Evolutionary conservation across 2,329 filamentous ascomycete species (phyloP).

Genomic region (Neonectria sp.): DNA sequence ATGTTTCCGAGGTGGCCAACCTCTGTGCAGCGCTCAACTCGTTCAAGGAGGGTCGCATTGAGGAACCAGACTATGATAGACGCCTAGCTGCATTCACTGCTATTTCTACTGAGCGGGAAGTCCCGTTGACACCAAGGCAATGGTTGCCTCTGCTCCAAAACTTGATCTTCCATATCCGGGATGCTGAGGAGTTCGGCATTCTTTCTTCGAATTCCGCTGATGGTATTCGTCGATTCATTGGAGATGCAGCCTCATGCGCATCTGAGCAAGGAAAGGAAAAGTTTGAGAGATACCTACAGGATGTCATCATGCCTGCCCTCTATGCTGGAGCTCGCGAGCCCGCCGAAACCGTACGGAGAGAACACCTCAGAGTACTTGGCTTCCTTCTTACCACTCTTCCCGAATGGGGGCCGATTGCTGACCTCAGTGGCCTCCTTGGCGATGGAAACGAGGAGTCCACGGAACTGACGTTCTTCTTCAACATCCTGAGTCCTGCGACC

Average conservation of each 20-base stretch:
- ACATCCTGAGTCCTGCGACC: conserved; percentile 91
- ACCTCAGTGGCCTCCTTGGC: conserved; percentile 79
- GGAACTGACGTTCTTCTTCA: conserved; percentile 87
- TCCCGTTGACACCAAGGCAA: conserved; percentile 76
- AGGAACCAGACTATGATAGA: conserved; percentile 90
- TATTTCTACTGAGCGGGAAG: conserved; percentile 76
- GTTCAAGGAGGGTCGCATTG: conserved; percentile 78
- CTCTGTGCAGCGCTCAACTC: conserved; percentile 88
- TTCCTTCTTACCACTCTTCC: conserved; percentile 81
- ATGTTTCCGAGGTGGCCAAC: conserved; percentile 73
- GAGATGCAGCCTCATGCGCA: conserved; percentile 66
- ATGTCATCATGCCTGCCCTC: conserved; percentile 81
- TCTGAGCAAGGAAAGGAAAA: conserved; percentile 54
- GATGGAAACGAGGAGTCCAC: conserved; percentile 74
- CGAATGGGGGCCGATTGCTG: conserved; percentile 78
- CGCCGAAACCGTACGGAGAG: conserved; percentile 87
- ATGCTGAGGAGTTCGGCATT: conserved; percentile 91
- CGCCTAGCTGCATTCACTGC: conserved; percentile 82
- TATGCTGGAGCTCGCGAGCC: conserved; percentile 82
- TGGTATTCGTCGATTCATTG: conserved; percentile 83
- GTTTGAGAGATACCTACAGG: conserved; percentile 72
- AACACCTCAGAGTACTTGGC: conserved; percentile 85
- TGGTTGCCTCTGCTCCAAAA: conserved; percentile 94
- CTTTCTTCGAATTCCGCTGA: conserved; percentile 85
- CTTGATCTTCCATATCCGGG: conserved; percentile 86